Percentiles rank a stretch among this genome's conserved stretches.
Evolutionary conservation across 169 alveolate species (phyloP).

Genomic region (Eimeria acervulina): DNA sequence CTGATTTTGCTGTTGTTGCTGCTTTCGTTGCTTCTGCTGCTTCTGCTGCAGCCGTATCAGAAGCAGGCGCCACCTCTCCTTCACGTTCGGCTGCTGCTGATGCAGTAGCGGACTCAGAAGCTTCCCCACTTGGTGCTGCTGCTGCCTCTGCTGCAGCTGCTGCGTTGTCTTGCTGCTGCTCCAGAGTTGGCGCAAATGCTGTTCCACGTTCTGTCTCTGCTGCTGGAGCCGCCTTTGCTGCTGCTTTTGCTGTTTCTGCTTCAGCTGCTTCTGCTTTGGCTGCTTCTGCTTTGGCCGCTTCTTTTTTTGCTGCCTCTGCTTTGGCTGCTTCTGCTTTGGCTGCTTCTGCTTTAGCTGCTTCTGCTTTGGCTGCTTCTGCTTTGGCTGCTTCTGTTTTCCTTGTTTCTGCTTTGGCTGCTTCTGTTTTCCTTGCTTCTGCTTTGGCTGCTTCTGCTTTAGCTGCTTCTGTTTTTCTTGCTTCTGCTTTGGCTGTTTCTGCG

Average conservation of each 20-base stretch:
- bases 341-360: background rate
- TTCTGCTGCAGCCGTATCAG: background rate
- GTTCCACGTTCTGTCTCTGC: too few species aligned
- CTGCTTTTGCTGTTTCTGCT: background rate
- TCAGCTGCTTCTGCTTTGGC: background rate
- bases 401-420: background rate
- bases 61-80: background rate
- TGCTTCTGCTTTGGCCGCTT: background rate
- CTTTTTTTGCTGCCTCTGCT: too few species aligned
- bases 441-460: background rate
- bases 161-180: background rate
- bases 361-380: background rate
- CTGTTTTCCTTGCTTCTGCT: background rate
- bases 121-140: background rate
- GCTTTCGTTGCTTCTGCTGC: conserved; percentile 13
- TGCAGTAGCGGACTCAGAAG: background rate
- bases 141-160: conserved; percentile 20
- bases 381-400: background rate
- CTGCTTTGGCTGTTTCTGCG: background rate
- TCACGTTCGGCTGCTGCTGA: background rate
- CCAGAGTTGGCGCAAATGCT: background rate
- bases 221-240: too few species aligned
- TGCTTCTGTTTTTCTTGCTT: too few species aligned
- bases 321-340: too few species aligned
- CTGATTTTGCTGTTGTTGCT: background rate